Base-by-base conservation (phyloP, 73 alveolate species). In the Tetrahymena elliotti region DNA sequence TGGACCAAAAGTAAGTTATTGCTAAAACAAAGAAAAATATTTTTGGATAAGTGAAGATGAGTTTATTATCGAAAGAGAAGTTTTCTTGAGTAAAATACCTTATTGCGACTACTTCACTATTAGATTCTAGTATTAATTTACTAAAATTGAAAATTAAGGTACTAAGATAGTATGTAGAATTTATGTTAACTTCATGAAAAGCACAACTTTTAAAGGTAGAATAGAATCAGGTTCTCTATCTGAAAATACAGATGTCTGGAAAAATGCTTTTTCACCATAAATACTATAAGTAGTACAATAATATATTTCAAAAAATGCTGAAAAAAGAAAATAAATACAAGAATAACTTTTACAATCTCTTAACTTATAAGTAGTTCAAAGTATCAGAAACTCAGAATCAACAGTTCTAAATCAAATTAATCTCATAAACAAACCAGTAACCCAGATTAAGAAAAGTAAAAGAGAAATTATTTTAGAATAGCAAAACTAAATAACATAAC, bases 171-270 rank as follows among this genome's bases (percentile, higher is more conserved):
- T 52, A 33, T 94, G 93, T 41, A 94, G 96, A 88, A 83, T 47
- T 83, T 84, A 88, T 47, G 93, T 94, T 52, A 94, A 94, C 38
- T 94, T 94, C 40, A 4, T 88, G 22, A 94, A 94, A 83, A 47
- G 93, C 35, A 94, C 96, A 20, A 93, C 83, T 92, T 94, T 84
- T 27, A 94, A 94, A 33, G 94, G 96, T 33, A 94, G 93, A 53
- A 94, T 94, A 38, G 96, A 94, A 47, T 47, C 54, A 52, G 83
- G 93, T 41, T 83, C 94, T 31, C 93, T 84, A n/a, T 40, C 93
- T 35, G 96, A 94, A 94, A 94, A 94, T 27, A 88, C 95, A 0
- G 96, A 94, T 22, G 95, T 94, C 36, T 94, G 96, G 96, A 94
- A 94, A 52, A 94, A 94, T 37, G 41, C 83, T 92, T 84, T 88